A percentile compares a stretch with the other conserved stretches of the same genome.
phyloP scores from a whole-genome alignment of 2,329 filamentous ascomycete genomes.

The Capronia coronata region DNA sequence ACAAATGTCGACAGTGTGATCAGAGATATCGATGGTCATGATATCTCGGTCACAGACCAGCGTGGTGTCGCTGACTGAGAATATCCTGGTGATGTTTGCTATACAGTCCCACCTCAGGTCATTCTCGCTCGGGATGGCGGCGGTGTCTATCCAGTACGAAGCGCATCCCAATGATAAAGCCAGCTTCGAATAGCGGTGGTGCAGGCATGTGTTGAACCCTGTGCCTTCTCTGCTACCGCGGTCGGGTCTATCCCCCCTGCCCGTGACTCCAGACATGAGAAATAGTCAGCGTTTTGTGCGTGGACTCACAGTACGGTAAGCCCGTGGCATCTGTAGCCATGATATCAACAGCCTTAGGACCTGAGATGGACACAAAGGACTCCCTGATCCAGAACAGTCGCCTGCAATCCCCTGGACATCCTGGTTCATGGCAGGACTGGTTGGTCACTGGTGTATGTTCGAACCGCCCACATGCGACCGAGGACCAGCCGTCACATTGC shows the following conservation, averaged over 20 bases:
- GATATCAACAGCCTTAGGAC: slow-evolving; percentile 3
- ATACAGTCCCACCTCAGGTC: slow-evolving; percentile 28
- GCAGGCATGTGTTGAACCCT: slow-evolving; percentile 25
- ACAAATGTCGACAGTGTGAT: slow-evolving; percentile 6
- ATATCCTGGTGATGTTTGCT: slow-evolving; percentile 28
- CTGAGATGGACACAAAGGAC: slow-evolving; percentile 1
- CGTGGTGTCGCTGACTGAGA: slow-evolving; percentile 22
- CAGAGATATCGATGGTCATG: slow-evolving; percentile 28
- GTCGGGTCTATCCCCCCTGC: slow-evolving; percentile 12
- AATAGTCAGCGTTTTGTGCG: slow-evolving; percentile 4
- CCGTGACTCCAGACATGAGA: slow-evolving; percentile 15
- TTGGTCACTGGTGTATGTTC: slow-evolving; percentile 4
- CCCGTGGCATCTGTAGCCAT: not conserved
- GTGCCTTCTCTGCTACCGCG: slow-evolving; percentile 5
- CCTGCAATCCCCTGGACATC: not conserved
- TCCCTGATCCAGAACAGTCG: slow-evolving; percentile 4
- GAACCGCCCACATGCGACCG: not conserved
- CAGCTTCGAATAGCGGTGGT: slow-evolving; percentile 25
- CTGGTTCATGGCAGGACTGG: not conserved
- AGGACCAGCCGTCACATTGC: slow-evolving; percentile 2
- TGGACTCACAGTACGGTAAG: slow-evolving; percentile 4
- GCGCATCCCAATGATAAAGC: slow-evolving; percentile 25
- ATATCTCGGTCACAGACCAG: slow-evolving; percentile 29
- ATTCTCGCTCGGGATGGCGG: slow-evolving; percentile 29
- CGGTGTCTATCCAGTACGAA: slow-evolving; percentile 32